Base-by-base conservation (phyloP, 805 yeast species). In the Nakazawaea molendinolei region DNA sequence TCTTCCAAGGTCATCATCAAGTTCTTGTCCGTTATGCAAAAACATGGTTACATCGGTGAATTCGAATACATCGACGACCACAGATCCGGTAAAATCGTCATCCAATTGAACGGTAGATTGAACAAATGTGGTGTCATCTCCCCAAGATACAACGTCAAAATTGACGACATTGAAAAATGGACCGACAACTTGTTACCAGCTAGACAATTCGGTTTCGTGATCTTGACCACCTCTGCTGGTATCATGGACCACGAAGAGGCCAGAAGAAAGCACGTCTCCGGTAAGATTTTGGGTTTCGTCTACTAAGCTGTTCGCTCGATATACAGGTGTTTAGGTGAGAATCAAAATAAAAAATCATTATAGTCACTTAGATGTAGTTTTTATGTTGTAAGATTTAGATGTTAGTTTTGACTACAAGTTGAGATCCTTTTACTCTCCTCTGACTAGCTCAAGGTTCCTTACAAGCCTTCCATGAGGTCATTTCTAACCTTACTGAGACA, bases 161-260 rank as follows among this genome's bases (percentile, higher is more conserved):
- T 90, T 52, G 81, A 71, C 65, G 97, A 89, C 69, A 82, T 89
- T 54, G 97, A 89, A 76, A 89, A 86, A 75, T 89, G 97, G 97
- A 86, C 95, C 58, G 95, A 81, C 69, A 86, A 89, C 85, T 81
- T 89, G 66, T 77, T 89, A 64, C 97, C 97, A 69, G 95, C 97
- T 53, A 86, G 97, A 83, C 97, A 89, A 74, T 90, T 89, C 63
- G 97, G 97, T 75, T 87, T 70, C 82, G 89, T 89, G 63, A 85
- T 89, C 71, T 79, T 89, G 67, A 90, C 97, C 73, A 89, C 97
- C 58, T 90, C 97, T 60, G 96, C 97, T 59, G 97, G 97, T 76
- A 89, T 89, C 61, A 87, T 89, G 95, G 97, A 90, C 80, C 97
- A 89, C 78, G 97, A 90, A 79, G 97, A 89, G 77, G 97, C 97